Conservation (phyloP, 495 filamentous ascomycete species). For the Thozetella sp. region DNA sequence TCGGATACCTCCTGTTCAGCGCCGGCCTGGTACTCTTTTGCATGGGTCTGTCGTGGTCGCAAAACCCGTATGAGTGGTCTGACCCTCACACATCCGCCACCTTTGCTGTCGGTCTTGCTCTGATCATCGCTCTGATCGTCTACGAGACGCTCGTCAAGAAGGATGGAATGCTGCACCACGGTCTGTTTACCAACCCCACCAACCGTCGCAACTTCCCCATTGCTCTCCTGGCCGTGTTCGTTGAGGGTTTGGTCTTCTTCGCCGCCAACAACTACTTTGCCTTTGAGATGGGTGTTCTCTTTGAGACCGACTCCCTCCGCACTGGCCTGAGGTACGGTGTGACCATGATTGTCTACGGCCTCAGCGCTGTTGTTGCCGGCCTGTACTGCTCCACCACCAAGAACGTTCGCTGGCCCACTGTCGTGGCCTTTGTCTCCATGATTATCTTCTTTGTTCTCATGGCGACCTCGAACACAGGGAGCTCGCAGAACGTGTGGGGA, state of each 20-base stretch:
- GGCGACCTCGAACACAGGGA: slow-evolving; percentile 14
- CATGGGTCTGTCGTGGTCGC: slow-evolving; percentile 33
- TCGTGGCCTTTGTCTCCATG: slow-evolving; percentile 22
- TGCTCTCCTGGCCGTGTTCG: slow-evolving; percentile 23
- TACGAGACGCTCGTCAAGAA: slow-evolving; percentile 31
- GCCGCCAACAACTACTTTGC: slow-evolving; percentile 36
- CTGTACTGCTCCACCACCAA: slow-evolving; percentile 25
- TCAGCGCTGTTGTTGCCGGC: slow-evolving; percentile 15
- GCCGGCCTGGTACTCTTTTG: slow-evolving; percentile 26
- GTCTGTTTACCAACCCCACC: neutral
- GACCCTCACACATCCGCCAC: slow-evolving; percentile 26
- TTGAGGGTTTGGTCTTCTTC: slow-evolving; percentile 34
- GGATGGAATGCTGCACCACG: slow-evolving; percentile 38
- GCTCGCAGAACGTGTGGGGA: slow-evolving; percentile 20
- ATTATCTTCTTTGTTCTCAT: slow-evolving; percentile 28
- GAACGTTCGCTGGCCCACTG: slow-evolving; percentile 19
- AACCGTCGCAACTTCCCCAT: slow-evolving; percentile 28
- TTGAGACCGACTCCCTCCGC: slow-evolving; percentile 22
- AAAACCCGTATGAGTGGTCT: slow-evolving; percentile 34
- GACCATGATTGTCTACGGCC: slow-evolving; percentile 18
- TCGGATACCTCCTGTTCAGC: slow-evolving; percentile 27
- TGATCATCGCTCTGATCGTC: slow-evolving; percentile 14
- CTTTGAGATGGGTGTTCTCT: slow-evolving; percentile 29
- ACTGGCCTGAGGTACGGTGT: slow-evolving; percentile 24
- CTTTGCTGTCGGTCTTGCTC: slow-evolving; percentile 24